Conservation (phyloP, 75 land plant species). For the Selaginella tamariscina region DNA sequence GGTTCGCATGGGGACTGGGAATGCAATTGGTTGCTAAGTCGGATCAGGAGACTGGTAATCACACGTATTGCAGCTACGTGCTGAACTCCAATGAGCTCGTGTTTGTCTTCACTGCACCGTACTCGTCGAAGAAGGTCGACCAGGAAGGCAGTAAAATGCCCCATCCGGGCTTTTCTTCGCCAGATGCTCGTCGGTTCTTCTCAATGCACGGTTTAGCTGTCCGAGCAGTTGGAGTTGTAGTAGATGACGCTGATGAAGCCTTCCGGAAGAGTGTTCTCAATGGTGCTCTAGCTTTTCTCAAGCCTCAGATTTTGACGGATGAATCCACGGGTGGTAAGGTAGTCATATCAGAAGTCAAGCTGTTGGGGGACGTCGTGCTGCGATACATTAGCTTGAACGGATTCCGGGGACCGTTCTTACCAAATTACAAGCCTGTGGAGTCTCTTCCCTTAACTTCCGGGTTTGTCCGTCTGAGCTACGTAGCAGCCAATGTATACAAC, state of each 20-base stretch:
- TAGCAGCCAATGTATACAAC: slow-evolving; percentile 77
- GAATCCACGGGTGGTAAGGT: slow-evolving; percentile 23
- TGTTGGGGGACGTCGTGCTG: slow-evolving; percentile 78
- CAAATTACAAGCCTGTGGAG: slow-evolving; percentile 55
- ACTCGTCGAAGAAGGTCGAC: slow-evolving; percentile 34
- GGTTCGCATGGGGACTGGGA: slow-evolving; percentile 95
- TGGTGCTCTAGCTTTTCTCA: slow-evolving; percentile 43
- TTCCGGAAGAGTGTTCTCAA: slow-evolving; percentile 43
- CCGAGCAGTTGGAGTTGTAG: slow-evolving; percentile 70
- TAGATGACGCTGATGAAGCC: slow-evolving; percentile 61
- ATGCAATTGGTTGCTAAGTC: slow-evolving; percentile 71
- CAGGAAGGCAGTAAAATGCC: slow-evolving; percentile 20
- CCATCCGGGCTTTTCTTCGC: slow-evolving; percentile 48
- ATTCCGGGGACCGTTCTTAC: slow-evolving; percentile 45
- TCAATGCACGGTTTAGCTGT: slow-evolving; percentile 71
- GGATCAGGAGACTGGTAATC: slow-evolving; percentile 87
- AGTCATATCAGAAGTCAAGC: slow-evolving; percentile 45
- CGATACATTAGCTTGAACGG: slow-evolving; percentile 48
- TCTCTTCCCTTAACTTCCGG: slow-evolving; percentile 41
- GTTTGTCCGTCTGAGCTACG: slow-evolving; percentile 66
- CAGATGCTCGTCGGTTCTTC: slow-evolving; percentile 34
- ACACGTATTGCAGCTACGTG: slow-evolving; percentile 62
- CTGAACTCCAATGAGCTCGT: slow-evolving; percentile 48
- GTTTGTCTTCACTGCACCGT: slow-evolving; percentile 93
- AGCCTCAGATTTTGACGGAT: slow-evolving; percentile 32